Evolutionary conservation across 345 rosid species (phyloP), one percentile per base, ranked within the genome.

Genomic region (Ceriops decandra): DNA sequence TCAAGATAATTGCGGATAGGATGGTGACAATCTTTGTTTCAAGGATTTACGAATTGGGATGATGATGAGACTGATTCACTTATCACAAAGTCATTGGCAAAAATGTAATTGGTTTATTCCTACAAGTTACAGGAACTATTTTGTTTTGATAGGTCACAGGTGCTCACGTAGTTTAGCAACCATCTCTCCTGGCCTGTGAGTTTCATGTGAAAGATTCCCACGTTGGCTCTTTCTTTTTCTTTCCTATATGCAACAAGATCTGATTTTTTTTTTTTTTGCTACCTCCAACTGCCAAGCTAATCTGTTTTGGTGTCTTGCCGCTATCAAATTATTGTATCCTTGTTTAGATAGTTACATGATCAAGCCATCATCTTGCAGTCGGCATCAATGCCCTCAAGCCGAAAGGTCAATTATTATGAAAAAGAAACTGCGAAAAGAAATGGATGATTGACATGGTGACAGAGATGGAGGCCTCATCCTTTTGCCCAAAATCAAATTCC

Each of bases 391-490:
- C 51, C 57, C 68, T 10, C 24, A 15, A 35, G 52, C 49, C 38
- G 10, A 9, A 35, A 51, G 20, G 26, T 51, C 51, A 42, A 30
- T 64, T 51, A 27, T 52, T 5, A 52, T 11, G n/a, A n/a, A 51
- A 38, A 9, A 21, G 51, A 56, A 53, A 66, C 52, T 53, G 7
- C 32, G 35, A 22, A 30, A 56, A 17, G 22, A 32, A 47, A 21
- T 15, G 51, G 61, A 21, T 21, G 69, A 31, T 66, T 66, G 49
- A 30, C 33, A 52, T 26, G 69, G 22, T 26, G 69, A 35, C 51
- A 54, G 26, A 33, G 28, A 38, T 3, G 69, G 54, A 38, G 69
- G 31, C 8, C 28, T 33, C 53, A 27, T 52, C 60, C 22, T 32
- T 28, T 64, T 64, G 15, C 33, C 27, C 28, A 47, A 49, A 3